A percentile compares a stretch with the other conserved stretches of the same genome.
phyloP scores from a whole-genome alignment of 768 basidiomycete species.

The Boletus pseudo-olivaceus region DNA sequence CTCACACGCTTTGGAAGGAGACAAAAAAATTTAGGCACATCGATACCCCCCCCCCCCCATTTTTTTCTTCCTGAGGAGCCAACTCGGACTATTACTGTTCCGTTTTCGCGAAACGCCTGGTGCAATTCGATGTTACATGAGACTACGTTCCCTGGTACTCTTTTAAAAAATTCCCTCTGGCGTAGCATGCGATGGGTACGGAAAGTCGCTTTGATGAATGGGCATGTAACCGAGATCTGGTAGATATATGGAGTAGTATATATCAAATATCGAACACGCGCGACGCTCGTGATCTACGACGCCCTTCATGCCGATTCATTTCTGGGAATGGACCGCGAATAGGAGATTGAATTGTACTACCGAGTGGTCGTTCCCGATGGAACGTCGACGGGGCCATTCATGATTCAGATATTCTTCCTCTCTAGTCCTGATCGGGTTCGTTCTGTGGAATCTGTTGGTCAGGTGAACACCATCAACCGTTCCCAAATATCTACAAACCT shows the following conservation, averaged over 20 bases:
- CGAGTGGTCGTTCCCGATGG: not conserved
- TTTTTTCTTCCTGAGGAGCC: not conserved
- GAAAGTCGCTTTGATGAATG: not conserved
- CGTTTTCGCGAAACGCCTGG: not conserved
- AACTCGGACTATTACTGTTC: not conserved
- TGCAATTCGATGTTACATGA: not conserved
- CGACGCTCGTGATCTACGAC: not conserved
- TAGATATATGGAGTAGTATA: not conserved
- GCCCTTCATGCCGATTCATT: not conserved
- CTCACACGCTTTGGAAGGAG: not conserved
- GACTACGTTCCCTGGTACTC: not conserved
- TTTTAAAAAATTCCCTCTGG: not conserved
- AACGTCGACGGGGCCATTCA: not conserved
- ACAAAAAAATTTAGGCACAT: not conserved
- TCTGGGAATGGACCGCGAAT: not conserved
- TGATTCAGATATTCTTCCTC: not conserved
- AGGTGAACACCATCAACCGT: too few species aligned
- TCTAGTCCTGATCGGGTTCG: not conserved
- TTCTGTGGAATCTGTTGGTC: not conserved
- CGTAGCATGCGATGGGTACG: too few species aligned
- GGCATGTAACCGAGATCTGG: not conserved
- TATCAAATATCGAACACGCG: not conserved
- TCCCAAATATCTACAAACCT: too few species aligned
- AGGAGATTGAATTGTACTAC: not conserved
- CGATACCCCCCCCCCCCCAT: too few species aligned